Evolutionary conservation across 202 grass and related monocot genomes (phyloP), one percentile per base, ranked within the genome.

Genomic region (Tripidium arundinaceum): DNA sequence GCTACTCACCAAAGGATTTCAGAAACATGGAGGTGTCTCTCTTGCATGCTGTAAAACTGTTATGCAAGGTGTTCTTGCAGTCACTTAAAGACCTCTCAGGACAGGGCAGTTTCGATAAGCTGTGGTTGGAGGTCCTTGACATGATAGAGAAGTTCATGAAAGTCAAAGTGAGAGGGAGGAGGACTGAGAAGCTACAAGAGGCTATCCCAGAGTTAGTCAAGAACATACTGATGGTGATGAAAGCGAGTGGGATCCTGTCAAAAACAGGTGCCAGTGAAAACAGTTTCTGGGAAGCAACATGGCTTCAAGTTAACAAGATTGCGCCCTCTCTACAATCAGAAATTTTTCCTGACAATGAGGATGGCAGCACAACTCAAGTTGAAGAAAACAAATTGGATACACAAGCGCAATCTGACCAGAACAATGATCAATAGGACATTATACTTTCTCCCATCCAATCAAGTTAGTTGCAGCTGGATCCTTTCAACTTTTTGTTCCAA

Each of bases 261-360:
- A n/a, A n/a, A n/a, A n/a, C 74, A 36, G 80, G 75, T 54, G 73
- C 78, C 19, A 77, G 67, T 7, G 1, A 70, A 28, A 70, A 70
- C 12, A 26, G 83, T 65, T 86, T 93, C 69, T 96, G 92, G 90
- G 96, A 93, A 55, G 73, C 90, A 80, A 99, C 96, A 7, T 93
- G 90, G 90, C 81, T 87, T 79, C 89, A 91, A 81, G 90, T 93
- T 68, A 88, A 88, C 84, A 95, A 90, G 58, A 84, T 99, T 78
- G 60, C 45, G 0, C 96, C 85, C 24, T 88, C 80, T 15, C 78
- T 99, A 75, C 90, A 88, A 68, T 61, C 76, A 62, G 88, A 99
- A 90, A 72, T 91, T 60, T 93, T 95, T 64, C 88, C 88, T 27
- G 80, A 75, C 63, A 84, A 90, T 13, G 86, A 93, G 54, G 69